Evolutionary conservation across 495 filamentous ascomycete species (phyloP).

Genomic region (Lepidopterella palustris): DNA sequence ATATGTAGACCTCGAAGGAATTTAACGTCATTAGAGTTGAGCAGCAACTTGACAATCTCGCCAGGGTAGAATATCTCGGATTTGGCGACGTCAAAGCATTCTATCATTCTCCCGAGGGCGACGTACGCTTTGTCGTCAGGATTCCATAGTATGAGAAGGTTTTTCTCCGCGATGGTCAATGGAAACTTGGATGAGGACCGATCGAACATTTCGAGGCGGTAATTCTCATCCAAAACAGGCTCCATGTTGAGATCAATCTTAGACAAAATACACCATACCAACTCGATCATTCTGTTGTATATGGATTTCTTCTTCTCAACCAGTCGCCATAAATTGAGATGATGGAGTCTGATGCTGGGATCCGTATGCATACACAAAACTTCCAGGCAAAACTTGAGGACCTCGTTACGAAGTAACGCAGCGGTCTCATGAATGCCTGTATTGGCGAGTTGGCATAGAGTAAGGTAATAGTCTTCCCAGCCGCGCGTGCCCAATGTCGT

Average conservation of each 20-base stretch:
- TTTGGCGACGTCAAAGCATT: slow-evolving; percentile 17
- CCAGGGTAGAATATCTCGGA: slow-evolving; percentile 21
- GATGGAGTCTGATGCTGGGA: background rate
- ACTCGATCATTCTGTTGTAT: slow-evolving; percentile 16
- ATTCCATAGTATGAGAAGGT: slow-evolving; percentile 13
- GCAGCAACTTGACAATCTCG: slow-evolving; percentile 22
- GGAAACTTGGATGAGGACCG: slow-evolving; percentile 15
- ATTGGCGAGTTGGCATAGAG: slow-evolving; percentile 14
- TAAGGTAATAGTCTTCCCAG: slow-evolving; percentile 25
- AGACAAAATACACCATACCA: slow-evolving; percentile 17
- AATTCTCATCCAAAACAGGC: background rate
- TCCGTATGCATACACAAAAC: slow-evolving; percentile 20
- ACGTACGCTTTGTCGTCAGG: slow-evolving; percentile 10
- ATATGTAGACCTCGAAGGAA: background rate
- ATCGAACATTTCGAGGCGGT: slow-evolving; percentile 17
- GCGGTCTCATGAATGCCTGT: slow-evolving; percentile 21
- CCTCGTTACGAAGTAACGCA: slow-evolving; percentile 10
- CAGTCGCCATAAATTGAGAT: slow-evolving; percentile 19
- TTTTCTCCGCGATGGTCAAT: slow-evolving; percentile 6
- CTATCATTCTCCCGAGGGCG: slow-evolving; percentile 24
- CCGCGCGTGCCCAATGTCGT: slow-evolving; percentile 3
- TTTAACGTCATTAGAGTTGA: slow-evolving; percentile 4
- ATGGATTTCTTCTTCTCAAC: slow-evolving; percentile 21
- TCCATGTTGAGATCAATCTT: slow-evolving; percentile 19
- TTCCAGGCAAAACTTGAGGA: slow-evolving; percentile 16